These are phyloP conservation scores for Chaetomiaceae sp. DNA, from an alignment of 2,329 filamentous ascomycete genomes.

Conservation along the genomic window DNA sequence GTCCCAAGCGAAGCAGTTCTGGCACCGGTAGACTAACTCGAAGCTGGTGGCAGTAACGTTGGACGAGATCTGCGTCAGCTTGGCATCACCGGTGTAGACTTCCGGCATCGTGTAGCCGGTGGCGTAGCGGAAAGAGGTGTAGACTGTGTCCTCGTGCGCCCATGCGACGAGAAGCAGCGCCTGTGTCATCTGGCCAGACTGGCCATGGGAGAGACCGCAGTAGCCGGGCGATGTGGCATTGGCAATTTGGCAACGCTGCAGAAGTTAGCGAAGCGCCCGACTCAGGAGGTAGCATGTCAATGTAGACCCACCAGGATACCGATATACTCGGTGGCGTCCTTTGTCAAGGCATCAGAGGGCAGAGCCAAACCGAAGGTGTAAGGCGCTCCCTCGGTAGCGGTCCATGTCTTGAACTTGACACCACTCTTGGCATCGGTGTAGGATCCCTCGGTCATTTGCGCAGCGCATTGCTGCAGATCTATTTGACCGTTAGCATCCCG, in stretches of 20 bases:
- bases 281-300: background rate
- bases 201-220: conserved; percentile 53
- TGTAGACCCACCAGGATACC: conserved; percentile 43
- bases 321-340: conserved; percentile 53
- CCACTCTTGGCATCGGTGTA: conserved; percentile 25
- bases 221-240: conserved; percentile 48
- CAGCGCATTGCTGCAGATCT: conserved; percentile 24
- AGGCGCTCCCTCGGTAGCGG: conserved; percentile 8
- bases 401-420: conserved; percentile 27
- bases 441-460: conserved; percentile 21
- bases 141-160: conserved; percentile 48
- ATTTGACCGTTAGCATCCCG: background rate
- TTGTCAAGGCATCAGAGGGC: conserved; percentile 44
- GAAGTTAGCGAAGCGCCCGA: background rate
- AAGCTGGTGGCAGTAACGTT: conserved; percentile 55
- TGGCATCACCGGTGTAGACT: conserved; percentile 58
- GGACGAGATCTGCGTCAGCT: conserved; percentile 56
- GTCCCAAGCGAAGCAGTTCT: conserved; percentile 52
- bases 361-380: conserved; percentile 50
- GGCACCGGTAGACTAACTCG: conserved; percentile 61
- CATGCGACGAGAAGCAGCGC: conserved; percentile 56
- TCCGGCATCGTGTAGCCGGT: conserved; percentile 56
- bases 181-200: conserved; percentile 50
- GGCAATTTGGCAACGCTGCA: conserved; percentile 43
- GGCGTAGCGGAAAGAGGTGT: conserved; percentile 55